phyloP scores from a whole-genome alignment of 805 yeast species.

The Saccharomycopsis sp. region DNA sequence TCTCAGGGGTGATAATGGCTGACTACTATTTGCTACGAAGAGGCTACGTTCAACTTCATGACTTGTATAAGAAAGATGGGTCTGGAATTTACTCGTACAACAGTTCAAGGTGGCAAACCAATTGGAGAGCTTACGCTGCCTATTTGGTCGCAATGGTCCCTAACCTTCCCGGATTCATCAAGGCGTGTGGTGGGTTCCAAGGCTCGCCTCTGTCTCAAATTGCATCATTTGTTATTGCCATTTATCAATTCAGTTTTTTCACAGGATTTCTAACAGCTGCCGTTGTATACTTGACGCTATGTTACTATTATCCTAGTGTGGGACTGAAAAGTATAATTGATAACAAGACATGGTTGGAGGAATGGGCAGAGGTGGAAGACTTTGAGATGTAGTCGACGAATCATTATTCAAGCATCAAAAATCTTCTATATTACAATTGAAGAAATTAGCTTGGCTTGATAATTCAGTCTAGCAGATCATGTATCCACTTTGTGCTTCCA shows the following conservation, averaged over 20 bases:
- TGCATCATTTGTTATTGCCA: slow-evolving; percentile 67
- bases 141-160: slow-evolving; percentile 75
- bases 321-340: slow-evolving; percentile 35
- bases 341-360: slow-evolving; percentile 51
- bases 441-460: too few species aligned
- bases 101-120: too few species aligned
- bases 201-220: too few species aligned
- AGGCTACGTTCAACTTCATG: slow-evolving; percentile 55
- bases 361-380: slow-evolving; percentile 54
- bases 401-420: too few species aligned
- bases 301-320: slow-evolving; percentile 42
- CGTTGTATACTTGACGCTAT: slow-evolving; percentile 43
- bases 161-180: slow-evolving; percentile 80
- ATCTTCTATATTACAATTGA: too few species aligned
- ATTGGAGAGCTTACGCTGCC: slow-evolving; percentile 80
- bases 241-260: slow-evolving; percentile 68
- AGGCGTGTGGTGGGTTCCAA: slow-evolving; percentile 66
- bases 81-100: slow-evolving; percentile 23
- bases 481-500: too few species aligned
- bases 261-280: slow-evolving; percentile 61
- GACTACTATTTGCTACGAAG: slow-evolving; percentile 68
- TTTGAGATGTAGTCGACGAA: too few species aligned
- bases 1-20: slow-evolving; percentile 65
- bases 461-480: too few species aligned
- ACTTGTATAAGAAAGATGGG: slow-evolving; percentile 41